phyloP scores from a whole-genome alignment of 768 basidiomycete genomes.

The Cystobasidium onofrii region DNA sequence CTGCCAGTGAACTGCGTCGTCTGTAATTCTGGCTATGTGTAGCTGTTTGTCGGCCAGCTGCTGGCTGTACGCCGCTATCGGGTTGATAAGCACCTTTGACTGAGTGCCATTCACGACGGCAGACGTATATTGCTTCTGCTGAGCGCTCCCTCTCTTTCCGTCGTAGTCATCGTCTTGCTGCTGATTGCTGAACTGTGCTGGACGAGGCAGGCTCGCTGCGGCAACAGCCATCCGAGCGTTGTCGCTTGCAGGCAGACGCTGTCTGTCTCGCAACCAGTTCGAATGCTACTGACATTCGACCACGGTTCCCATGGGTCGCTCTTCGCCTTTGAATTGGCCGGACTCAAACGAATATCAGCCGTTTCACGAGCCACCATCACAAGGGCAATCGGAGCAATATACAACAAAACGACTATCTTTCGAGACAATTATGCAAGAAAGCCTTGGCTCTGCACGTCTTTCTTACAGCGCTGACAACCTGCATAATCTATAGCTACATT shows the following conservation, averaged over 20 bases:
- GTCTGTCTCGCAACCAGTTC: neutral
- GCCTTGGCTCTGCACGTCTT: no score
- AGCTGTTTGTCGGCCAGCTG: constrained; percentile 9
- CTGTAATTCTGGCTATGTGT: neutral
- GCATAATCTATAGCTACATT: neutral
- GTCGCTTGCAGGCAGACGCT: neutral
- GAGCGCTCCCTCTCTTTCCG: neutral
- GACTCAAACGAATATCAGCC: no score
- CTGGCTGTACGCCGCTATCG: constrained; percentile 23
- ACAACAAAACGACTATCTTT: no score
- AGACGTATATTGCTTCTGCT: neutral
- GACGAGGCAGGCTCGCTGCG: neutral
- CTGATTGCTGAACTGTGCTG: neutral
- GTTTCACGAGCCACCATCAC: no score
- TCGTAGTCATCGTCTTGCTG: neutral
- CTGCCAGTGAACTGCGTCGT: neutral
- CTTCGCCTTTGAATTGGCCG: no score
- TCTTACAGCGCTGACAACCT: neutral
- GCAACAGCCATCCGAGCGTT: neutral
- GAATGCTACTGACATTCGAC: neutral
- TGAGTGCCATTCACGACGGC: neutral
- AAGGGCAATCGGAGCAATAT: no score
- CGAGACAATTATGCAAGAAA: no score
- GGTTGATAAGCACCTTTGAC: constrained; percentile 5
- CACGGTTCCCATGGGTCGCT: neutral